phyloP scores from a whole-genome alignment of 352 stramenopile species.

The Pythium dissimile region DNA sequence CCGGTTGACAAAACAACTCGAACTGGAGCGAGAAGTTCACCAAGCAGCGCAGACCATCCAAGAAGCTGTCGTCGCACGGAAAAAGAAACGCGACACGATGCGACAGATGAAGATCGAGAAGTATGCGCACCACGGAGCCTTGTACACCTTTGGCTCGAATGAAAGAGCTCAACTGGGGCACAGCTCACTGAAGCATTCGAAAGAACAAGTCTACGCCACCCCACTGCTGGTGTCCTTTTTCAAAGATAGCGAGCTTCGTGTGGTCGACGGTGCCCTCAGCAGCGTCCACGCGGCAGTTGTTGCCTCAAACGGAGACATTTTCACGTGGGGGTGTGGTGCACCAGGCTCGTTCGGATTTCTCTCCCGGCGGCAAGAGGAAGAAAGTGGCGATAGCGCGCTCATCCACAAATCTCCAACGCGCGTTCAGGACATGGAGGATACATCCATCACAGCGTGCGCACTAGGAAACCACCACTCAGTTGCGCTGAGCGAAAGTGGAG shows the following conservation, averaged over 20 bases:
- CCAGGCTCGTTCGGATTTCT: constrained; percentile 63
- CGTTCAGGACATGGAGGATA: constrained; percentile 68
- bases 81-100: constrained; percentile 60
- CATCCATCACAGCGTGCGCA: constrained; percentile 37
- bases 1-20: constrained; percentile 49
- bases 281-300: constrained; percentile 58
- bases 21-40: constrained; percentile 50
- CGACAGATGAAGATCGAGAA: constrained; percentile 67
- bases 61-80: constrained; percentile 57
- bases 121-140: constrained; percentile 60
- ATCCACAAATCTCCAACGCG: constrained; percentile 38
- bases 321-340: constrained; percentile 65
- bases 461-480: constrained; percentile 68
- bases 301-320: constrained; percentile 60
- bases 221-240: constrained; percentile 57
- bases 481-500: constrained; percentile 49
- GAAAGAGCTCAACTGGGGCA: constrained; percentile 49
- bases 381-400: background rate
- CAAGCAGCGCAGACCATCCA: constrained; percentile 61
- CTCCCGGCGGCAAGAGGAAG: background rate
- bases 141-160: constrained; percentile 74
- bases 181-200: constrained; percentile 35
- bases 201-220: constrained; percentile 24
- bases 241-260: constrained; percentile 67
- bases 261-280: constrained; percentile 42